Base-by-base conservation (phyloP, 495 filamentous ascomycete genomes). In the Neurospora sublineolata region DNA sequence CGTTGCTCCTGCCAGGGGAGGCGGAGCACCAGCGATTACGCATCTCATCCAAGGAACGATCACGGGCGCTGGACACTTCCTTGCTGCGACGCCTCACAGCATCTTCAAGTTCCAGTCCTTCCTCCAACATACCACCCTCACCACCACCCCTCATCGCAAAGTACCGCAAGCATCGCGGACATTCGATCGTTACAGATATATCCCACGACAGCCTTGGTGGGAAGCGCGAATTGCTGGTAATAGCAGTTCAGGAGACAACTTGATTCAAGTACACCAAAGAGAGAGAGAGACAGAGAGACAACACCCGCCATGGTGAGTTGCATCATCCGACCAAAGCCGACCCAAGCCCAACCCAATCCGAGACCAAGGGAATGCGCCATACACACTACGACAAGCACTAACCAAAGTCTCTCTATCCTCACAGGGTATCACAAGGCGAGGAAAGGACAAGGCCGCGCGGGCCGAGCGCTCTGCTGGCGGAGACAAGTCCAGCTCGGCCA, bases 401-500 rank as follows among this genome's bases (percentile, higher is more conserved):
- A 64, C 52, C 14, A 64, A 64, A 18, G 52, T 64, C 52, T 64
- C 9, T 9, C 52, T 33, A 64, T 16, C 9, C 37, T 73, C 36
- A 18, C 76, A 88, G 86, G 86, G 80, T 82, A 87, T 87, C 76
- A 87, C 85, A 80, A 79, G 83, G 76, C 81, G 86, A 75, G 83
- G 82, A 68, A 88, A 87, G 77, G 83, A 87, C 67, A 87, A 89
- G 75, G 90, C 88, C 78, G 90, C 88, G 74, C 89, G 91, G 80
- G 84, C 83, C 39, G 52, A 27, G 52, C 85, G 85, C 76, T 74
- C 78, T 73, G 83, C 82, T 70, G 85, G 84, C 72, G 84, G 76
- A 80, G 83, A 72, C 83, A 86, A 64, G 84, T 85, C 75, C 70
- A 71, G 72, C 37, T 88, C 89, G 77, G 84, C 87, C 46, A 92